phyloP scores from a whole-genome alignment of 2,329 filamentous ascomycete genomes.

The Colletotrichum gloeosporioides region DNA sequence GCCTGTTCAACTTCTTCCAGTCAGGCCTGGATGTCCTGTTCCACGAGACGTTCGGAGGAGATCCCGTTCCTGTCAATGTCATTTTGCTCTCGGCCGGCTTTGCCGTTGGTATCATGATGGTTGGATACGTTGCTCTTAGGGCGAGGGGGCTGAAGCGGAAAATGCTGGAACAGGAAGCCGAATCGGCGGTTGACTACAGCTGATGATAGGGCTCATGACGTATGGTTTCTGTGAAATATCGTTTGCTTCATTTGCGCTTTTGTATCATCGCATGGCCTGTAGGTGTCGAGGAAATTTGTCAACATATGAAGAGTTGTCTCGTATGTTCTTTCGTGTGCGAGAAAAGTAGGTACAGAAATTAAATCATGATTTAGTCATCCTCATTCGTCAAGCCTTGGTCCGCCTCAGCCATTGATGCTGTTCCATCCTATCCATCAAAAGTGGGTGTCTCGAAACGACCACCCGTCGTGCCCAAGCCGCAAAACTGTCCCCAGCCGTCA shows the following conservation, averaged over 20 bases:
- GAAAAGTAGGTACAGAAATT: background rate
- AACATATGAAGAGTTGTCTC: background rate
- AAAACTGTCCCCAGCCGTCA: slow-evolving; percentile 38
- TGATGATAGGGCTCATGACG: background rate
- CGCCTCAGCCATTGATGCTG: background rate
- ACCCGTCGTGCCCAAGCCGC: slow-evolving; percentile 18
- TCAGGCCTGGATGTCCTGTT: slow-evolving; percentile 80
- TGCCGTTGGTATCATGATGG: slow-evolving; percentile 67
- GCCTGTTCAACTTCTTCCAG: slow-evolving; percentile 84
- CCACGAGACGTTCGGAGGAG: slow-evolving; percentile 71
- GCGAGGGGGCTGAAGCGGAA: slow-evolving; percentile 38
- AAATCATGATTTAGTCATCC: background rate
- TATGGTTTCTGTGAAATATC: background rate
- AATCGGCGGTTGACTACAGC: background rate
- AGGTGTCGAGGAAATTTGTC: background rate
- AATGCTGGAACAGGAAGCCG: slow-evolving; percentile 22
- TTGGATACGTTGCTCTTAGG: slow-evolving; percentile 65
- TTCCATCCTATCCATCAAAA: slow-evolving; percentile 11
- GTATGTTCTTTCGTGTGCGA: background rate
- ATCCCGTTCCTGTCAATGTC: slow-evolving; percentile 81
- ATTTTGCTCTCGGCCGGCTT: slow-evolving; percentile 68
- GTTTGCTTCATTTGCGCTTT: background rate
- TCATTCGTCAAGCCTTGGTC: background rate
- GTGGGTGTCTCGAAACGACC: slow-evolving; percentile 29
- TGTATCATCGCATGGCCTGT: background rate